Percentiles rank a stretch among this genome's conserved stretches.
Evolutionary conservation across 202 grass and related monocot genomes (phyloP).

Genomic region (Panicum hallii): DNA sequence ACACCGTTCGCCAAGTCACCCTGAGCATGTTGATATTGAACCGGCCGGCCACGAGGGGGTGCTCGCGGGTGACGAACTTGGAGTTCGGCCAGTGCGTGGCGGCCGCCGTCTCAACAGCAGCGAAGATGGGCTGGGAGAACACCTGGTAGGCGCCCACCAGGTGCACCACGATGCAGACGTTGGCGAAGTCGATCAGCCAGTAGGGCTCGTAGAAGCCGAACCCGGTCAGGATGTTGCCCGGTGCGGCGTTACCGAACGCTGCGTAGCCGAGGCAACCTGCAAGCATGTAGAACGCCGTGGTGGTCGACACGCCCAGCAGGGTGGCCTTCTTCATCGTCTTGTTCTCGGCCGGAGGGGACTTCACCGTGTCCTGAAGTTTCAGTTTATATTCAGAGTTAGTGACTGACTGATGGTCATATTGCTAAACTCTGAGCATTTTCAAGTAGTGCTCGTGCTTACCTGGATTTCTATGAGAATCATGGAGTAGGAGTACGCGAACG

Average conservation of each 20-base stretch:
- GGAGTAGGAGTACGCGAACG: slow-evolving; percentile 90
- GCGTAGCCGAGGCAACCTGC: slow-evolving; percentile 86
- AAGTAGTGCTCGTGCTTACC: slow-evolving; percentile 25
- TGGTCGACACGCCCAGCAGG: slow-evolving; percentile 69
- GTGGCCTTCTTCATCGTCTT: slow-evolving; percentile 88
- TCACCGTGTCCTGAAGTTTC: slow-evolving; percentile 75
- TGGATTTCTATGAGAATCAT: slow-evolving; percentile 97
- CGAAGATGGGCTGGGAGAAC: slow-evolving; percentile 81
- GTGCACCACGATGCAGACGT: slow-evolving; percentile 84
- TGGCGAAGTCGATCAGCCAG: slow-evolving; percentile 89
- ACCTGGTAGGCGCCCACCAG: slow-evolving; percentile 93
- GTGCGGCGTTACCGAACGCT: slow-evolving; percentile 73
- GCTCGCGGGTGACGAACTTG: slow-evolving; percentile 54
- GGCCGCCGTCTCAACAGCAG: slow-evolving; percentile 59
- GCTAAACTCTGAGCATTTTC: background rate
- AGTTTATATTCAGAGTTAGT: background rate
- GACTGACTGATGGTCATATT: background rate
- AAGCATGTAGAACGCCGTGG: slow-evolving; percentile 83
- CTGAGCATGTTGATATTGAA: slow-evolving; percentile 64
- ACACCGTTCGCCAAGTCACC: slow-evolving; percentile 75
- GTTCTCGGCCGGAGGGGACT: slow-evolving; percentile 79
- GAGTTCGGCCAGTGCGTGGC: slow-evolving; percentile 50
- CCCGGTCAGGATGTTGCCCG: slow-evolving; percentile 88
- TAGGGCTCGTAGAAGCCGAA: slow-evolving; percentile 92
- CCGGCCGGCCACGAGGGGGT: slow-evolving; percentile 32